Evolutionary conservation across 768 basidiomycete species (phyloP).

Genomic region (Exidia glandulosa): DNA sequence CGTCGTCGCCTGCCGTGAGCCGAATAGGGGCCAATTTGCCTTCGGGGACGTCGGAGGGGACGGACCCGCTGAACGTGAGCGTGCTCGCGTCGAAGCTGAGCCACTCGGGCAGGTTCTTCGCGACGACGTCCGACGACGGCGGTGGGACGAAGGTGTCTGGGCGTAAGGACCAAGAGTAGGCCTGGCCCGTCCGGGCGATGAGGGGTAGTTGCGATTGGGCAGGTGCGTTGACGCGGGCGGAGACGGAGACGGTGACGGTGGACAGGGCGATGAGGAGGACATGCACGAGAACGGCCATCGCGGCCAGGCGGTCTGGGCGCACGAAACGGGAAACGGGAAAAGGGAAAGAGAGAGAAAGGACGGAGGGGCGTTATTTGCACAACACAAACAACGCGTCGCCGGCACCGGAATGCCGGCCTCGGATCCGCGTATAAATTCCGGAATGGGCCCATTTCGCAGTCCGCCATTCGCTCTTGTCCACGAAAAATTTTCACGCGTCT

Average conservation of each 20-base stretch:
- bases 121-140: conserved; percentile 18
- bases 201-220: conserved; percentile 64
- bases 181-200: conserved; percentile 55
- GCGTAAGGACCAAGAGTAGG: conserved; percentile 63
- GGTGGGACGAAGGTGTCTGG: conserved; percentile 44
- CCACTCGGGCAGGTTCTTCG: conserved; percentile 60
- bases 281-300: conserved; percentile 60
- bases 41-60: conserved; percentile 46
- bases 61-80: conserved; percentile 58
- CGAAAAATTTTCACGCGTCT: too few species aligned
- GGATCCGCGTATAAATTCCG: too few species aligned
- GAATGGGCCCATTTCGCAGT: too few species aligned
- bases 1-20: conserved; percentile 40
- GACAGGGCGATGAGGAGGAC: conserved; percentile 24
- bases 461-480: too few species aligned
- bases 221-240: conserved; percentile 43
- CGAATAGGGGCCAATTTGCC: conserved; percentile 28
- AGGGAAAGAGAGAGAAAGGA: too few species aligned
- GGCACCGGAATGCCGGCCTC: not conserved
- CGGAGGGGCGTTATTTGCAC: not conserved
- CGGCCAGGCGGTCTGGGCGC: conserved; percentile 21
- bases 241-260: conserved; percentile 25
- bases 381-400: not conserved
- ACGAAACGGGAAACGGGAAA: not conserved
- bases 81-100: conserved; percentile 54